Evolutionary conservation across 148 eudicot species (phyloP), one percentile per base, ranked within the genome.

Genomic region (Nepenthes mirabilis): DNA sequence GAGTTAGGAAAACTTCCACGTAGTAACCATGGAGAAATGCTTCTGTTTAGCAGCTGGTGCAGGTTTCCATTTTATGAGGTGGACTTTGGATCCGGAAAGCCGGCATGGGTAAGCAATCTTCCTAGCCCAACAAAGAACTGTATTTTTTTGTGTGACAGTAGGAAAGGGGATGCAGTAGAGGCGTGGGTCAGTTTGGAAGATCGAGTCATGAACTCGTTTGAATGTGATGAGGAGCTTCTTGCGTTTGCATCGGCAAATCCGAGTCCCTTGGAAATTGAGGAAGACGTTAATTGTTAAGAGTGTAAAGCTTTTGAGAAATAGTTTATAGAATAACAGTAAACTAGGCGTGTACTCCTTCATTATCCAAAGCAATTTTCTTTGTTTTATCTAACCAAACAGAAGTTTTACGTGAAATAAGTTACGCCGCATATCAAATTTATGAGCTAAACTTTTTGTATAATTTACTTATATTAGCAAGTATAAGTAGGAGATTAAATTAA

Each of bases 11-110:
- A 4, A 13, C 36, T 37, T 36, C 47, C 23, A 34, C 23, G 23
- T 0, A 23, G 50, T 13, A 11, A 53, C 14, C 32, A 33, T 7
- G 11, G 1, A 14, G 14, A 60, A 7, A 36, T n/a, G 48, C 45
- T 40, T 36, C 53, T 5, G 35, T 37, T 55, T 34, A 67, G 68
- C 11, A 68, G 68, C 43, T n/a, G 58, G 36, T 48, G 56, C 23
- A 51, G 60, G n/a, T 7, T 33, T 2, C 61, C 62, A n/a, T 45
- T 79, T 6, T 79, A 77, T 56, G 70, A 74, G 37, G 60, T 64
- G 7, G 81, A 80, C 69, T 77, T 80, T 23, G 85, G 85, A 36
- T 80, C 79, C 79, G 85, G 85, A 8, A 80, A 74, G 45, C 85
- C 85, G 4, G 52, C 43, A 7, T 71, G 71, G 75, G 60, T 58